Conservation (phyloP, 2,329 filamentous ascomycete genomes). For the Venturia nashicola region DNA sequence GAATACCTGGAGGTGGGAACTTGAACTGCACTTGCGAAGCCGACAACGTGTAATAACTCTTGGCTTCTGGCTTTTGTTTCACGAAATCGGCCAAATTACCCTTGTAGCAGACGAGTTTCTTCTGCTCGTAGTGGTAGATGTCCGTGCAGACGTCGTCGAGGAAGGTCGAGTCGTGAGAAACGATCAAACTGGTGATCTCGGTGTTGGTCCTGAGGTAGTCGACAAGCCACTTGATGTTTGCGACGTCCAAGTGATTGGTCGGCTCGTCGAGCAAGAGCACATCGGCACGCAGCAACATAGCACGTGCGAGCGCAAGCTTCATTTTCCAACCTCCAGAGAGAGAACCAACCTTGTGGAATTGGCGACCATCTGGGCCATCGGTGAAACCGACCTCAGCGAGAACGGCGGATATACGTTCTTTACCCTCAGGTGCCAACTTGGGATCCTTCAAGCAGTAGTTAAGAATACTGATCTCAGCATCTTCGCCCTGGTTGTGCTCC, state of each 20-base stretch:
- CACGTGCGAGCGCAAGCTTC: slow-evolving; percentile 92
- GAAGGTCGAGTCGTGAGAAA: slow-evolving; percentile 97
- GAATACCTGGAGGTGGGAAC: slow-evolving; percentile 89
- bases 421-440: slow-evolving; percentile 65
- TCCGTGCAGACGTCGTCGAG: slow-evolving; percentile 95
- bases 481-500: slow-evolving; percentile 97
- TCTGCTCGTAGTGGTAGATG: slow-evolving; percentile 97
- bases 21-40: slow-evolving; percentile 88
- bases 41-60: slow-evolving; percentile 95
- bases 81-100: slow-evolving; percentile 79
- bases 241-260: slow-evolving; percentile 95
- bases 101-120: slow-evolving; percentile 83
- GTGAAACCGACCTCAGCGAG: slow-evolving; percentile 91
- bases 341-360: slow-evolving; percentile 82
- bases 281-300: slow-evolving; percentile 95
- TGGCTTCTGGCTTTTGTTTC: slow-evolving; percentile 79
- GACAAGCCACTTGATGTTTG: slow-evolving; percentile 91
- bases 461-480: slow-evolving; percentile 89
- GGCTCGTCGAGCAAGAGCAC: slow-evolving; percentile 95
- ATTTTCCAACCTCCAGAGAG: slow-evolving; percentile 99
- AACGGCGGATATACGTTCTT: slow-evolving; percentile 70
- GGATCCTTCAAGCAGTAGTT: slow-evolving; percentile 88
- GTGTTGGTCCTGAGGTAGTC: slow-evolving; percentile 92
- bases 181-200: slow-evolving; percentile 93
- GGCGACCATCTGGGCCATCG: slow-evolving; percentile 74